Evolutionary conservation across 129 eudicot species (phyloP).

Genomic region (Flaveria robusta): DNA sequence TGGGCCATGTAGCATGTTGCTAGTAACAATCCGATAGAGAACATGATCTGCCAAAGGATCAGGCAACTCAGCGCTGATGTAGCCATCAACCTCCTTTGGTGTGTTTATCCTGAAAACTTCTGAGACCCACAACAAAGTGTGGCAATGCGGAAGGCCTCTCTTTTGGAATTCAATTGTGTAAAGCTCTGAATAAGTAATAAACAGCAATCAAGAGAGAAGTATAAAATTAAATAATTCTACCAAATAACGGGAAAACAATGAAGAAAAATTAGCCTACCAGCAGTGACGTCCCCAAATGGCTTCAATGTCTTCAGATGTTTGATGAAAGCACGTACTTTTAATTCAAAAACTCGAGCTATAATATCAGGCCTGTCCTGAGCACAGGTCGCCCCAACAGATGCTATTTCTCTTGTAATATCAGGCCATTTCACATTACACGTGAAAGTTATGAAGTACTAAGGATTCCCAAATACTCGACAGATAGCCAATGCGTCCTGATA

Average conservation of each 20-base stretch:
- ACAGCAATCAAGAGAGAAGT: no score
- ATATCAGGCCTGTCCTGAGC: background rate
- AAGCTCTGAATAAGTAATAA: no score
- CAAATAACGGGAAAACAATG: no score
- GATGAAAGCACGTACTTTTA: background rate
- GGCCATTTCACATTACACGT: background rate
- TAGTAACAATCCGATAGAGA: background rate
- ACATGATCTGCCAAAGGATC: no score
- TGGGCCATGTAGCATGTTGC: background rate
- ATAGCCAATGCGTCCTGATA: background rate
- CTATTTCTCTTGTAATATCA: background rate
- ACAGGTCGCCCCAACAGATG: rapidly evolving
- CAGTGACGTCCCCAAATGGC: no score
- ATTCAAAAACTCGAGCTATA: background rate
- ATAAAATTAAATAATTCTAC: no score
- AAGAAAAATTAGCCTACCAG: no score
- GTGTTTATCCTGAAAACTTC: no score
- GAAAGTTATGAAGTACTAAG: background rate
- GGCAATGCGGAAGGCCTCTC: no score
- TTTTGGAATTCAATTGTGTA: no score
- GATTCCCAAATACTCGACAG: background rate
- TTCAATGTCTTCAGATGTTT: no score
- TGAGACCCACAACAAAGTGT: no score
- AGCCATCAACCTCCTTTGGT: background rate
- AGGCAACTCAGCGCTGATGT: background rate